Evolutionary conservation across 495 filamentous ascomycete species (phyloP).

Genomic region (Aspergillus campestris): DNA sequence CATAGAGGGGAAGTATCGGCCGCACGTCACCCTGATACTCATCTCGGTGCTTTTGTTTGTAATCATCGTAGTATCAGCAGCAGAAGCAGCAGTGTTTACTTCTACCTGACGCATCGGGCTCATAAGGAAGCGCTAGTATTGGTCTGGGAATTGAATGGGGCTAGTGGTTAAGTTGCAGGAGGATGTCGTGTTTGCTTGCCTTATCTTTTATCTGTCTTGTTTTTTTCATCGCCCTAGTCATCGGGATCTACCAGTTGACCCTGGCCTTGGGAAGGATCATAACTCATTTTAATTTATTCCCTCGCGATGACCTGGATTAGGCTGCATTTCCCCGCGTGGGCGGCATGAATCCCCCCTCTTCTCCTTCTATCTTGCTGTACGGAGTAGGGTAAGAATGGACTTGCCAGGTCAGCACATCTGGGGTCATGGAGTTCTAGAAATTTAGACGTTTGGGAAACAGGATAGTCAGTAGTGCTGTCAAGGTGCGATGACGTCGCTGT

Average conservation of each 20-base stretch:
- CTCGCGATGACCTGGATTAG: not conserved
- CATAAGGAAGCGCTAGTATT: constrained; percentile 8
- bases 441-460: no score
- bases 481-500: constrained; percentile 21
- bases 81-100: no score
- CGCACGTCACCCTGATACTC: no score
- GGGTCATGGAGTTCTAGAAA: no score
- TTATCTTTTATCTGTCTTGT: not conserved
- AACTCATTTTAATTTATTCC: not conserved
- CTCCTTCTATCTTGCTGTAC: no score
- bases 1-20: not conserved
- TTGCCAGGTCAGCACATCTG: no score
- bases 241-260: not conserved
- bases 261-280: not conserved
- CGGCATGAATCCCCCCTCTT: no score
- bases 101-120: constrained; percentile 7
- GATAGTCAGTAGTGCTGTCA: no score
- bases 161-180: no score
- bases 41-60: no score
- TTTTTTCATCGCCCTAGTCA: not conserved
- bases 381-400: no score
- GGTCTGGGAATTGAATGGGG: not conserved
- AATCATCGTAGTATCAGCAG: not conserved
- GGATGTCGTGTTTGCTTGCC: not conserved
- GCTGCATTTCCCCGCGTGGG: constrained; percentile 12